Conservation (phyloP, 805 yeast genomes). For the Yarrowia osloensis region DNA sequence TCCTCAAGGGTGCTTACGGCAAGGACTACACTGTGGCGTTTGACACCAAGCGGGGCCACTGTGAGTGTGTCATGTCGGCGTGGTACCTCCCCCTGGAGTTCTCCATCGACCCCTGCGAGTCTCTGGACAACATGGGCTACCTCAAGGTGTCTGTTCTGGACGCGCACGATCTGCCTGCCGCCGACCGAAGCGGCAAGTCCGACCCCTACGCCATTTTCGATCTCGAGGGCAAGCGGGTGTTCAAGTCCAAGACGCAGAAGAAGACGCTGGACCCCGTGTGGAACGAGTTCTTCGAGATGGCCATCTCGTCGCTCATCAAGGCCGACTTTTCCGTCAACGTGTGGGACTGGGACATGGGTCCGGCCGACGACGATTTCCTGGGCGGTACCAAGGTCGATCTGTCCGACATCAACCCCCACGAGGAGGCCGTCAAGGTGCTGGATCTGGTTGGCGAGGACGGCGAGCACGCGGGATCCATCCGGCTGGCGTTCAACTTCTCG, state of each 20-base stretch:
- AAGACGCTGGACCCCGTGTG: conserved; percentile 89
- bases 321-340: conserved; percentile 60
- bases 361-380: conserved; percentile 77
- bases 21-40: conserved; percentile 60
- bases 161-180: conserved; percentile 73
- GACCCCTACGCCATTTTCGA: conserved; percentile 83
- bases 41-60: conserved; percentile 53
- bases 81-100: conserved; percentile 77
- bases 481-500: conserved; percentile 60
- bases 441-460: conserved; percentile 50
- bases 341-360: conserved; percentile 92
- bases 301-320: conserved; percentile 62
- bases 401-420: conserved; percentile 60
- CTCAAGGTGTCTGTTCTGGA: conserved; percentile 60
- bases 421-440: conserved; percentile 53
- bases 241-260: conserved; percentile 77
- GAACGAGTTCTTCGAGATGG: conserved; percentile 67
- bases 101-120: conserved; percentile 70
- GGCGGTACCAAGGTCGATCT: conserved; percentile 66
- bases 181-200: conserved; percentile 90
- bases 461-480: conserved; percentile 59
- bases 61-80: conserved; percentile 50
- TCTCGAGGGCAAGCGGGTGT: conserved; percentile 63
- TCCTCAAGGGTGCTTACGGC: conserved; percentile 65
- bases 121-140: conserved; percentile 72